Evolutionary conservation across 2,329 filamentous ascomycete genomes (phyloP).

Genomic region (Parafenestella ontariensis): DNA sequence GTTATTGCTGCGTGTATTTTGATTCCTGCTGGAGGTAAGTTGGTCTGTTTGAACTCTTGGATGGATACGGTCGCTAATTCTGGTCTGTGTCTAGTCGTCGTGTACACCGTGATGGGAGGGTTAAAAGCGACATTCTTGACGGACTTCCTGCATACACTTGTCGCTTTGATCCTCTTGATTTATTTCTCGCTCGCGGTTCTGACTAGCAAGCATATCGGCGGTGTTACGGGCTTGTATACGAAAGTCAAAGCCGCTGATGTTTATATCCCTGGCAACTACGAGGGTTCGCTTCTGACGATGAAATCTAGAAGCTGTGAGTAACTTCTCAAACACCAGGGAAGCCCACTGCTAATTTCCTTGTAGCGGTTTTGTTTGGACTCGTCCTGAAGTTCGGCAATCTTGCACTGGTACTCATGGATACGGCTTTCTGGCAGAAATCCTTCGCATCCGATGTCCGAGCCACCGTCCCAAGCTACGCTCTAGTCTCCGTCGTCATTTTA

Average conservation of each 20-base stretch:
- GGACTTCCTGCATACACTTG: slow-evolving; percentile 82
- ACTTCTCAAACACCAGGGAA: too few relatives aligned
- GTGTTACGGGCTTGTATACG: slow-evolving; percentile 9
- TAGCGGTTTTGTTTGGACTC: slow-evolving; percentile 13
- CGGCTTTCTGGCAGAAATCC: slow-evolving; percentile 19
- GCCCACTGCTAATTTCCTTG: neutral
- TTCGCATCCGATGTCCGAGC: slow-evolving; percentile 17
- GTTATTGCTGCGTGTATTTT: slow-evolving; percentile 13
- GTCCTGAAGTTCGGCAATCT: slow-evolving; percentile 18
- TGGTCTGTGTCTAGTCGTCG: slow-evolving; percentile 75
- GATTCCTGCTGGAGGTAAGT: slow-evolving; percentile 15
- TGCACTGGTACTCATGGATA: slow-evolving; percentile 18
- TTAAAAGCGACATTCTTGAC: slow-evolving; percentile 75
- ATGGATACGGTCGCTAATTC: slow-evolving; percentile 63
- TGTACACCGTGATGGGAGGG: slow-evolving; percentile 76
- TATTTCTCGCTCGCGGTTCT: slow-evolving; percentile 14
- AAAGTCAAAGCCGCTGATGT: slow-evolving; percentile 62
- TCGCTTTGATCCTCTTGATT: slow-evolving; percentile 81
- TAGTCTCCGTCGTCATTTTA: slow-evolving; percentile 14
- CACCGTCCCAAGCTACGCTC: slow-evolving; percentile 16
- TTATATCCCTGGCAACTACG: slow-evolving; percentile 76
- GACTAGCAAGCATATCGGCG: slow-evolving; percentile 10
- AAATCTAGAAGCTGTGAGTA: slow-evolving; percentile 58
- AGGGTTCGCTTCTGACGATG: slow-evolving; percentile 87
- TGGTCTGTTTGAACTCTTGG: too few relatives aligned